Base-by-base conservation (phyloP, 2,329 filamentous ascomycete species). In the Tricladium varicosporioides region DNA sequence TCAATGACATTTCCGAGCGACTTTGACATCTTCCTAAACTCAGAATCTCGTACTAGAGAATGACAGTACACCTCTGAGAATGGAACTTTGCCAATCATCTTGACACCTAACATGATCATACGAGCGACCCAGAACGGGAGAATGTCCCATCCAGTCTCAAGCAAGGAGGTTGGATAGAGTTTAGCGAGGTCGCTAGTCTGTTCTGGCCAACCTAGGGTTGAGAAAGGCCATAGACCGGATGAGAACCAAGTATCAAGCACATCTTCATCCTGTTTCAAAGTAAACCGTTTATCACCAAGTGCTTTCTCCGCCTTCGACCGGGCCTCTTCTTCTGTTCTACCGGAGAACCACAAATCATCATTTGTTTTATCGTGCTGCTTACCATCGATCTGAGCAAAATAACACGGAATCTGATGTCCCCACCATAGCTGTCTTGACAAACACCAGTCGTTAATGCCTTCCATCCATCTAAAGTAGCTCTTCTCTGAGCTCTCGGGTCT, bases 51-150 rank as follows among this genome's bases (percentile, higher is more conserved):
- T 63, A 97, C 89, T 36, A 97, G 80, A 51, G 88, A 91, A 75
- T 97, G 93, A 72, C 92, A 97, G 80, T 95, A 97, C n/a, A 97
- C 93, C 76, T 97, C 93, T 55, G 81, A 87, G 78, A 97, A 97
- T 0, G 93, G 93, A 22, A 97, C 82, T 71, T 96, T 83, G 60
- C 92, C 92, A 16, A 92, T 97, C 73, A 97, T 78, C 78, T 96
- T 96, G 58, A 97, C 76, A 62, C 89, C 88, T 42, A 97, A 84
- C 84, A 97, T 94, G 70, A 97, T 91, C 94, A 97, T 97, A 65
- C 93, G 83, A 27, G 80, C 80, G 66, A 97, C 91, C 92, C 92
- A 96, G 83, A 96, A 96, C 79, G 91, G 91, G 27, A 93, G 73
- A 70, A 97, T 97, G 71, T 97, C 92, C 92, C 93, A 97, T 33